phyloP scores from a whole-genome alignment of 2,329 filamentous ascomycete species.

The Alternaria sp. region DNA sequence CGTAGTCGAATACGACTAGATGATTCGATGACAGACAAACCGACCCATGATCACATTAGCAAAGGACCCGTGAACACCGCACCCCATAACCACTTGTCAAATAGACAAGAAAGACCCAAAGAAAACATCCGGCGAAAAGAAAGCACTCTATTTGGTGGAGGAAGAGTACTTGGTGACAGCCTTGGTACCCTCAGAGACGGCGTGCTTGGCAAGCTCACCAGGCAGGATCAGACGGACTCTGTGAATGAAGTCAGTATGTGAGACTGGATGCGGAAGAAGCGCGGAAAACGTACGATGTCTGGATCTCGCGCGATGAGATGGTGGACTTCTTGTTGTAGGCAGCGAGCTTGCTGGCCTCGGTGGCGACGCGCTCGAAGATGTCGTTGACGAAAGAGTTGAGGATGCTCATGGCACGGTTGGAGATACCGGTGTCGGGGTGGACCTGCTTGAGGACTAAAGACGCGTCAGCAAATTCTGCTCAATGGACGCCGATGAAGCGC shows the following conservation, averaged over 20 bases:
- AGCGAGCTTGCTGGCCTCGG: slow-evolving; percentile 97
- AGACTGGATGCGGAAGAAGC: not conserved
- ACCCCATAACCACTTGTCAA: slow-evolving; percentile 54
- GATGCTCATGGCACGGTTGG: slow-evolving; percentile 99
- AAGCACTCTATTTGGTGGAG: slow-evolving; percentile 85
- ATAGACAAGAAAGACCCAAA: slow-evolving; percentile 60
- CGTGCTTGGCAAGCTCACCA: slow-evolving; percentile 98
- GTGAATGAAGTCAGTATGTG: slow-evolving; percentile 33
- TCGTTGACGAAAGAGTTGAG: slow-evolving; percentile 99
- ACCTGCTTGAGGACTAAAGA: slow-evolving; percentile 96
- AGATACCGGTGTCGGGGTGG: slow-evolving; percentile 99
- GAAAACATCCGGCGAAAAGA: slow-evolving; percentile 51
- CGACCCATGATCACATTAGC: slow-evolving; percentile 60
- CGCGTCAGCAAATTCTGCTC: slow-evolving; percentile 43
- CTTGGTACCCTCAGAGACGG: slow-evolving; percentile 99
- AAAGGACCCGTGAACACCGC: slow-evolving; percentile 54
- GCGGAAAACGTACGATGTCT: slow-evolving; percentile 76
- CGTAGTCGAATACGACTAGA: slow-evolving; percentile 47
- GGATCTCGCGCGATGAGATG: slow-evolving; percentile 98
- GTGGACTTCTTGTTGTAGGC: slow-evolving; percentile 99
- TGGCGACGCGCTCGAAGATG: slow-evolving; percentile 99
- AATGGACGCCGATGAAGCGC: not conserved
- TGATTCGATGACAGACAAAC: slow-evolving; percentile 51
- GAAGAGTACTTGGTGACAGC: slow-evolving; percentile 99
- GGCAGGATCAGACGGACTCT: slow-evolving; percentile 94